Percentiles rank a stretch among this genome's conserved stretches.
Evolutionary conservation across 495 filamentous ascomycete genomes (phyloP).

Genomic region (Neurospora sp.): DNA sequence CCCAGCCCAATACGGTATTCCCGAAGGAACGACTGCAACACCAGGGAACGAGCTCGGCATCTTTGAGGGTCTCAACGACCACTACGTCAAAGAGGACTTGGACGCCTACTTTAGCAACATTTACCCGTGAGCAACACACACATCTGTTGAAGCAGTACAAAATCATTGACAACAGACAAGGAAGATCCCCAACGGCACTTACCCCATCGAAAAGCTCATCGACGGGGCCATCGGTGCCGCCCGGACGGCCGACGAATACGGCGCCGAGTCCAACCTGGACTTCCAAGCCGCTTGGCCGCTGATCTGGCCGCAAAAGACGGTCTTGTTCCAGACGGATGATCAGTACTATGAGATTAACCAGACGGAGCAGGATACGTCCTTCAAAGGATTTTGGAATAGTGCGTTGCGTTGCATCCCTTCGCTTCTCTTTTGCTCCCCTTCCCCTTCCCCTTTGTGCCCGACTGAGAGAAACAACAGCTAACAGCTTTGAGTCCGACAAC

Average conservation of each 20-base stretch:
- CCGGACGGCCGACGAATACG: conserved; percentile 13
- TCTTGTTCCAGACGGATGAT: conserved; percentile 51
- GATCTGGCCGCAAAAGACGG: conserved; percentile 48
- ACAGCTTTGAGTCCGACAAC: not conserved
- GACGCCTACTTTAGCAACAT: conserved; percentile 48
- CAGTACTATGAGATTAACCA: conserved; percentile 29
- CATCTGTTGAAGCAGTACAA: no score
- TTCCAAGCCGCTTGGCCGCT: conserved; percentile 27
- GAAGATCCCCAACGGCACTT: conserved; percentile 23
- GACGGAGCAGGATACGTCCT: conserved; percentile 6
- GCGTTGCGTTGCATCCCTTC: no score
- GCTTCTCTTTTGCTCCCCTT: no score
- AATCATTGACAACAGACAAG: not conserved
- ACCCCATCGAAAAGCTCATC: conserved; percentile 17
- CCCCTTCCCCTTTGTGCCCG: no score
- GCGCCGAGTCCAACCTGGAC: conserved; percentile 24
- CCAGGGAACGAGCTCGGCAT: conserved; percentile 26
- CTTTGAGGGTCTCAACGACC: conserved; percentile 22
- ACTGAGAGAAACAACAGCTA: no score
- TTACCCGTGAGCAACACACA: conserved; percentile 14
- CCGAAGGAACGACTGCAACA: conserved; percentile 15
- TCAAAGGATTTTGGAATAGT: conserved; percentile 31
- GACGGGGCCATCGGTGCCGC: conserved; percentile 19
- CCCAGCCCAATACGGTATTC: conserved; percentile 23
- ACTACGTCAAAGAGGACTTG: conserved; percentile 44